Evolutionary conservation across 1,284 basidiomycete genomes (phyloP).

Genomic region (Puccinia polysora): DNA sequence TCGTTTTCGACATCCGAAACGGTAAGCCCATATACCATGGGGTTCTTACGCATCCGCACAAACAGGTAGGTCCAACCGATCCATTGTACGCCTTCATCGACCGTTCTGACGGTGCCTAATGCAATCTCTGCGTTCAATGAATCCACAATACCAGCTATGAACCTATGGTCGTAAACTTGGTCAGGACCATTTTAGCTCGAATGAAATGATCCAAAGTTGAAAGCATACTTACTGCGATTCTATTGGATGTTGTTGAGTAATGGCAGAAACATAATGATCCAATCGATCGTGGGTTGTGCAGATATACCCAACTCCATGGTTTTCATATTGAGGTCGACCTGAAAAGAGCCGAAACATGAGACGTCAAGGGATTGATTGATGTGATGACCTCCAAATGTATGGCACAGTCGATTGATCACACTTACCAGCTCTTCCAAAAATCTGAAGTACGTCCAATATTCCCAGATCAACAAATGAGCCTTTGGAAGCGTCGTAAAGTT

Average conservation of each 20-base stretch:
- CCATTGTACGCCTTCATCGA: slow-evolving; percentile 87
- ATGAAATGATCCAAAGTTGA: too few relatives aligned
- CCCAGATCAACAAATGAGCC: slow-evolving; percentile 89
- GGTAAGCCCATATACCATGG: slow-evolving; percentile 81
- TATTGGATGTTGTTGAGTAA: slow-evolving; percentile 92
- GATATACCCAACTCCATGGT: slow-evolving; percentile 93
- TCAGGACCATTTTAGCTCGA: not conserved
- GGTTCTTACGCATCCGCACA: slow-evolving; percentile 91
- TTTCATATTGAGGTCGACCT: slow-evolving; percentile 86
- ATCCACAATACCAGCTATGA: slow-evolving; percentile 80
- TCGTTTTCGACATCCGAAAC: slow-evolving; percentile 71
- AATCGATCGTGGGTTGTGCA: slow-evolving; percentile 92
- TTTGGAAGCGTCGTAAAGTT: slow-evolving; percentile 84
- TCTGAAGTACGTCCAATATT: slow-evolving; percentile 88
- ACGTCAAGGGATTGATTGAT: too few relatives aligned
- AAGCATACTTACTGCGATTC: slow-evolving; percentile 70
- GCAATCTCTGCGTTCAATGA: slow-evolving; percentile 93
- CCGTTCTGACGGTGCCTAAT: slow-evolving; percentile 85
- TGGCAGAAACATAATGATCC: slow-evolving; percentile 79
- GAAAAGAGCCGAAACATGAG: not conserved
- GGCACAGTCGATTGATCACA: not conserved
- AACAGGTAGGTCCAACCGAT: slow-evolving; percentile 95
- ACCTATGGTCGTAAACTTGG: slow-evolving; percentile 52
- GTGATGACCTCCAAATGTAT: not conserved
- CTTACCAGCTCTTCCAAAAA: slow-evolving; percentile 87